Base-by-base conservation (phyloP, 352 stramenopile genomes). In the Lagenidium giganteum region DNA sequence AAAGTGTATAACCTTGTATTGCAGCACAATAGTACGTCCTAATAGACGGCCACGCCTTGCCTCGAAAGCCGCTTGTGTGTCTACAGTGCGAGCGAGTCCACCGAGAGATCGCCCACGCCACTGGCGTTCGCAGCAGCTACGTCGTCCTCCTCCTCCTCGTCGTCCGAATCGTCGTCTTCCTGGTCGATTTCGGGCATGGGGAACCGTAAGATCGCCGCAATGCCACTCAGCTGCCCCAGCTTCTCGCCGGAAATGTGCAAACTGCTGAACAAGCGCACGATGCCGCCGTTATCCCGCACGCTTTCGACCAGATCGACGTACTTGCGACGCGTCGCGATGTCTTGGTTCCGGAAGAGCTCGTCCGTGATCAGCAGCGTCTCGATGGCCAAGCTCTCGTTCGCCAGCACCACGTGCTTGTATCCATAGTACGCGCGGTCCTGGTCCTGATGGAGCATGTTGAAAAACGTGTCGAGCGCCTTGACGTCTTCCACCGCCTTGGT, bases 351-450 rank as follows among this genome's bases (percentile, higher is more conserved):
- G 67, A 98, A 98, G 9, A 98, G 67, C 48, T 94, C 79, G 63
- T 99, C 96, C 21, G 90, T 96, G 54, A 99, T 91, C 49, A 99
- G 67, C 18, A 99, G 67, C 22, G 81, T 96, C 61, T 98, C 93
- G 44, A 99, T 96, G 2, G 96, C 96, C 42, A 90, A 67, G 54
- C 97, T 83, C 18, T 93, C 86, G 45, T 97, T 93, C 5, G 95
- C 95, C 22, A 73, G 79, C 39, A 78, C 28, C 9, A 98, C 91
- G 56, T 98, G 92, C 45, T 95, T 92, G 70, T 87, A 98, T 23
- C 93, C 91, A 64, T 99, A 99, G 64, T 98, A 98, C 16, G 96
- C 95, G 39, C 93, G 83, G 41, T 98, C 93, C 27, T 97, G 92
- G 59, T 99, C 79, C 26, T 71, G 81, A 46, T 98, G 88, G 45